These are phyloP conservation scores for Auriscalpium orientale DNA, from an alignment of 768 basidiomycete species.

Conservation along the genomic window DNA sequence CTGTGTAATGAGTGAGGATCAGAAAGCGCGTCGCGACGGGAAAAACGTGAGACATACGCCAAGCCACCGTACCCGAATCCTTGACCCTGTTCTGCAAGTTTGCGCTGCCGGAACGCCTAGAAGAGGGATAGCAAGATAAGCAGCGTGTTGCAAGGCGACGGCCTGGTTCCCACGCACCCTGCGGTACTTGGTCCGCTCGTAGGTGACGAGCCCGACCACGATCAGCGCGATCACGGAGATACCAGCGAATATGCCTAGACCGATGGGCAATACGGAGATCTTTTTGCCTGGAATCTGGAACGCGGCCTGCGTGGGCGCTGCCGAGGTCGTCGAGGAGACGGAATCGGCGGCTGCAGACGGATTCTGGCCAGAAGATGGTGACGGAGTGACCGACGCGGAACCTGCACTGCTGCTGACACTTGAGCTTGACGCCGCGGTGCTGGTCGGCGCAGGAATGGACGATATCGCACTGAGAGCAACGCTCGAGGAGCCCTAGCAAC, in stretches of 20 bases:
- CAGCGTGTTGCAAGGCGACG: background rate
- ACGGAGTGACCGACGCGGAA: background rate
- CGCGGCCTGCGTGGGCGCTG: slow-evolving; percentile 22
- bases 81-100: slow-evolving; percentile 57
- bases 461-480: too few relatives aligned
- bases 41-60: slow-evolving; percentile 13
- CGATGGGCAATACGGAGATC: slow-evolving; percentile 71
- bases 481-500: too few relatives aligned
- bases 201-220: slow-evolving; percentile 78
- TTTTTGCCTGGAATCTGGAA: slow-evolving; percentile 69
- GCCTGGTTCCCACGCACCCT: slow-evolving; percentile 41
- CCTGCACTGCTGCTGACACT: background rate
- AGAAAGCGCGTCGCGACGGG: too few relatives aligned
- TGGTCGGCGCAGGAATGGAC: too few relatives aligned
- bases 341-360: slow-evolving; percentile 15
- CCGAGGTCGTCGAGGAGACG: slow-evolving; percentile 6
- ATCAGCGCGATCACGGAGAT: slow-evolving; percentile 79
- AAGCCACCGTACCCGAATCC: slow-evolving; percentile 55
- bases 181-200: slow-evolving; percentile 82
- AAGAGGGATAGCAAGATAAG: background rate
- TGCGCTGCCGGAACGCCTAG: slow-evolving; percentile 61
- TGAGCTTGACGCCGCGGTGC: too few relatives aligned
- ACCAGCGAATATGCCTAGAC: slow-evolving; percentile 77
- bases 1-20: too few relatives aligned
- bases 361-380: background rate